Conservation (phyloP, 2,329 filamentous ascomycete species). For the Boeremia exigua region DNA sequence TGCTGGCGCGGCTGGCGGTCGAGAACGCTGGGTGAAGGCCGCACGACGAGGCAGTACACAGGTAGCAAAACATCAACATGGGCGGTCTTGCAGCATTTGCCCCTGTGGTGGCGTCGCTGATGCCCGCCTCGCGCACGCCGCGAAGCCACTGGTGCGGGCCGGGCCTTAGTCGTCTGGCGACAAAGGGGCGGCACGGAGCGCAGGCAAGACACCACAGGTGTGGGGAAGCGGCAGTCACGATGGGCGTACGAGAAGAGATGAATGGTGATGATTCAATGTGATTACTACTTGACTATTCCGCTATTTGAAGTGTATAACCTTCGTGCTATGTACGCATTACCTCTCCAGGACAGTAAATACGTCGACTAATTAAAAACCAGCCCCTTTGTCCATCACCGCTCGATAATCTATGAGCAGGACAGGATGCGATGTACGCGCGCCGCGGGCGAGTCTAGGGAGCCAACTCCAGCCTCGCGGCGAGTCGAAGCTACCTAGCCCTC, state of each 20-base stretch:
- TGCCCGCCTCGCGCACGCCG: background rate
- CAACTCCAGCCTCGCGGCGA: constrained; percentile 6
- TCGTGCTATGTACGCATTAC: constrained; percentile 22
- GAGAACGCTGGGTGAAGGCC: constrained; percentile 29
- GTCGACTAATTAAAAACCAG: background rate
- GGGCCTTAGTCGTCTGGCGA: background rate
- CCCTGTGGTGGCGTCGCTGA: background rate
- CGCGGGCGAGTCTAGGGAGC: background rate
- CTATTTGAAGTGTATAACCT: constrained; percentile 7
- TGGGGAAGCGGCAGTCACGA: background rate
- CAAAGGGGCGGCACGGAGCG: background rate
- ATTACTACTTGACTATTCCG: constrained; percentile 11
- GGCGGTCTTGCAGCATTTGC: background rate
- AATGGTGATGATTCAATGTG: background rate
- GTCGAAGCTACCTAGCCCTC: constrained; percentile 20
- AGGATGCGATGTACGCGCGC: background rate
- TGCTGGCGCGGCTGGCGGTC: constrained; percentile 37
- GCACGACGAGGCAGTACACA: background rate
- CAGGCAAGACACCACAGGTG: background rate
- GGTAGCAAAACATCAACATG: too few relatives aligned
- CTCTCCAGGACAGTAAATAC: constrained; percentile 18
- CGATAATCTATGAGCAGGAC: constrained; percentile 6
- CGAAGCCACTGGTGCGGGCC: background rate
- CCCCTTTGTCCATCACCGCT: background rate
- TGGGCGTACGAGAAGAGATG: background rate